Evolutionary conservation across 2,329 filamentous ascomycete genomes (phyloP).

Genomic region (Fusarium tanahbumbuense): DNA sequence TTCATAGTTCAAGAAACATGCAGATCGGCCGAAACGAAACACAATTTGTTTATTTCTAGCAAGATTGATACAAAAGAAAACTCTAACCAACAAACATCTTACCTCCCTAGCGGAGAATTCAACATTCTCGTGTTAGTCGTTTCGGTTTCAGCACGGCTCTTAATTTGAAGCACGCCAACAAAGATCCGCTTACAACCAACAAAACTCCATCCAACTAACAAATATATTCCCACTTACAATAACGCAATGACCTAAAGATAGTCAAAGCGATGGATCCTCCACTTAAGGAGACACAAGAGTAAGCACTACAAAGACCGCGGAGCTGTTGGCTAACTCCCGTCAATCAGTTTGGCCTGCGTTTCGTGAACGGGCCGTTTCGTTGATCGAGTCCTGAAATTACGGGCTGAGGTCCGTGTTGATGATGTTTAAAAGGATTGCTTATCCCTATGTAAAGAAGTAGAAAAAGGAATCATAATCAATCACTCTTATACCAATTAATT

Average conservation of each 20-base stretch:
- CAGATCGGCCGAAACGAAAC: not conserved
- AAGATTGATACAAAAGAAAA: not conserved
- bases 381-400: constrained; percentile 10
- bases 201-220: not conserved
- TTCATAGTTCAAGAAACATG: not conserved
- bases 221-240: not conserved
- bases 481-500: constrained; percentile 4
- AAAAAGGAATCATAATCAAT: not conserved
- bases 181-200: not conserved
- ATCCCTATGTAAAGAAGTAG: not conserved
- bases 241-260: not conserved
- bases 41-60: not conserved
- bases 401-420: constrained; percentile 1
- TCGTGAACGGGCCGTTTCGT: constrained; percentile 8
- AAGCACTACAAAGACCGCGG: not conserved
- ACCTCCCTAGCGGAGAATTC: not conserved
- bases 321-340: not conserved
- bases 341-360: not conserved
- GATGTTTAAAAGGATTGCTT: constrained; percentile 24
- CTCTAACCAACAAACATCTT: not conserved
- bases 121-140: not conserved
- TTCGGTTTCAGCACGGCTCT: constrained; percentile 21
- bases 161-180: not conserved
- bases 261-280: not conserved
- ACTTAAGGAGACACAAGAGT: not conserved